phyloP scores from a whole-genome alignment of 2,329 filamentous ascomycete species.

The Eutypa lata region DNA sequence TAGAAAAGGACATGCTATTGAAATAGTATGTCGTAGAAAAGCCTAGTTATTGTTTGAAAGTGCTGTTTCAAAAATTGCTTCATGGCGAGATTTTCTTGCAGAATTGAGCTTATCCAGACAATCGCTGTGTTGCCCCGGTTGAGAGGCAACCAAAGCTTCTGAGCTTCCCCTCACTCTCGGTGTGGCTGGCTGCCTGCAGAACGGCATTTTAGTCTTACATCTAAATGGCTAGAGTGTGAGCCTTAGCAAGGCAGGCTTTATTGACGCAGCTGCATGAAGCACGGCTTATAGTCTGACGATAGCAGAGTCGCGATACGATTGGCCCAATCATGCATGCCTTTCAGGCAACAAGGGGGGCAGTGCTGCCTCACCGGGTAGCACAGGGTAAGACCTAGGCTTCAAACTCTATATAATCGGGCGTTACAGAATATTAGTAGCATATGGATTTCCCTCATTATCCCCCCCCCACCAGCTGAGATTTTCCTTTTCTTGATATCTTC shows the following conservation, averaged over 20 bases:
- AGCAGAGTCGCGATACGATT: neutral
- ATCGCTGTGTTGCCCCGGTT: too few relatives aligned
- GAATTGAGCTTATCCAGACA: too few relatives aligned
- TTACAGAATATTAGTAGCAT: neutral
- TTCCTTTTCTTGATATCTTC: neutral
- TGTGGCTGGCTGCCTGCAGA: neutral
- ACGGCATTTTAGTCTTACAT: neutral
- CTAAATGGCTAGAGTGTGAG: neutral
- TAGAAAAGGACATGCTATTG: too few relatives aligned
- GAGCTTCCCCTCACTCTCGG: neutral
- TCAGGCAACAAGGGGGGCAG: slow-evolving; percentile 8
- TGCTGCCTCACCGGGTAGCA: neutral
- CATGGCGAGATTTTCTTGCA: too few relatives aligned
- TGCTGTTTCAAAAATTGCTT: too few relatives aligned
- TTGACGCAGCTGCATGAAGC: neutral
- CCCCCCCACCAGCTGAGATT: neutral
- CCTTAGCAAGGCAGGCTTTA: neutral
- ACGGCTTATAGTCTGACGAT: too few relatives aligned
- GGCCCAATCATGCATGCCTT: neutral
- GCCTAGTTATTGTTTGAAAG: too few relatives aligned
- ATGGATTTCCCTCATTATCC: neutral
- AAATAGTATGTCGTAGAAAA: too few relatives aligned
- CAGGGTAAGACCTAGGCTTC: neutral
- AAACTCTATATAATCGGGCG: slow-evolving; percentile 1
- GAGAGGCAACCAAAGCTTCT: too few relatives aligned